Evolutionary conservation across 2,329 filamentous ascomycete genomes (phyloP), one percentile per base, ranked within the genome.

Genomic region (Curvularia spicifera): DNA sequence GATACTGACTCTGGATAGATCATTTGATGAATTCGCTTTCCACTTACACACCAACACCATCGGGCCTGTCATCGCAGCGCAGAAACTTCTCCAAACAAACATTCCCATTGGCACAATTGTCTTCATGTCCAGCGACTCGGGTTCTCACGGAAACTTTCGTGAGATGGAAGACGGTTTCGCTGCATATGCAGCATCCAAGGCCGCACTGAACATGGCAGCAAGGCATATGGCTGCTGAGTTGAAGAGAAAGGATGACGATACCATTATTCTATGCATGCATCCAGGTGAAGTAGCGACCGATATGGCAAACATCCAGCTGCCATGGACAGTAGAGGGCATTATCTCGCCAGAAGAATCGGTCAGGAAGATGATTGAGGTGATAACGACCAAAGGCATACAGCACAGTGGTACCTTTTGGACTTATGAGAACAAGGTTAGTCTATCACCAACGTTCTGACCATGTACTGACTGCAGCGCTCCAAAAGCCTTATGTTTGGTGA

Each of bases 31-130:
- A 43, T 85, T 86, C 59, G 78, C 81, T 10, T 79, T 83, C 59
- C 84, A 86, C 63, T 76, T 86, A 4, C 79, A 84, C 53, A 85
- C 83, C 40, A 86, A 86, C 69, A 84, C 83, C 15, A 83, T 87
- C 54, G 84, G 84, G 0, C 84, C 84, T n/a, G 83, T 86, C 58
- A 80, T 86, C 57, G 79, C 79, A 37, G 84, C 84, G 2, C 82
- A 85, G 58, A 79, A 80, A 53, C 74, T 86, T 3, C 77, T 86
- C 0, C 73, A 80, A 51, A 78, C 78, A 8, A 74, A 74, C 33
- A 80, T 82, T 15, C 77, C 78, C 4, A 80, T 83, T 56, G 77
- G 78, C n/a, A 82, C 79, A 18, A 78, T 86, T 9, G 77, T 81
- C 29, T 75, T 87, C 78, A 85, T 86, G 71, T 85, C 84, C 10